A percentile compares a stretch with the other conserved stretches of the same genome.
Conservation (phyloP, 148 eudicot species). For the Euryodendron excelsum region DNA sequence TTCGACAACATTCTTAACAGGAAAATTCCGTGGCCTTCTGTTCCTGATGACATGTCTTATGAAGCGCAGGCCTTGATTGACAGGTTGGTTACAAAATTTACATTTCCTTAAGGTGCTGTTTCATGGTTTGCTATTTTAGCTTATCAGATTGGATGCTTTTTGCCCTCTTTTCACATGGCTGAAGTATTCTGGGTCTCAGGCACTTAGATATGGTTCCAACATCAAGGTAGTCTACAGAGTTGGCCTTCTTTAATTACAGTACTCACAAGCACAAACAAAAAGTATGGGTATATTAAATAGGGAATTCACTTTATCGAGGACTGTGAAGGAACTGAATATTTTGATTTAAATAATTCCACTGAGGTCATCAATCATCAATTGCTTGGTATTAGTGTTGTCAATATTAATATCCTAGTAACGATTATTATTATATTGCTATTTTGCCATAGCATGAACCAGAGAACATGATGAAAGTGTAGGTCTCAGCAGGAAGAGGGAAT, state of each 20-base stretch:
- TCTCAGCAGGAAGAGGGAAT: neutral
- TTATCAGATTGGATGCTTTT: neutral
- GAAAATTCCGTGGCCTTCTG: constrained; percentile 66
- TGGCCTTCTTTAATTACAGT: neutral
- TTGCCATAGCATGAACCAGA: neutral
- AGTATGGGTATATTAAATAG: neutral
- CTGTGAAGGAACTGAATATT: neutral
- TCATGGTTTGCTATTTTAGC: neutral
- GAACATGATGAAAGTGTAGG: neutral
- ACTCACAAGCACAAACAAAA: neutral
- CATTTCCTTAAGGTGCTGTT: neutral
- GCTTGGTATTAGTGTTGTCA: neutral
- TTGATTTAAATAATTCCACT: neutral
- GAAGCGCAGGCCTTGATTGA: constrained; percentile 63
- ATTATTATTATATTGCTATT: too few relatives aligned
- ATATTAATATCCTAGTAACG: neutral
- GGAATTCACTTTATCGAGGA: neutral
- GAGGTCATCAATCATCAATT: neutral
- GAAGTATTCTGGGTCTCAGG: neutral
- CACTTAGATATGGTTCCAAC: neutral
- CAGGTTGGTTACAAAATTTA: constrained; percentile 38
- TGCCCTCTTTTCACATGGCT: constrained; percentile 1
- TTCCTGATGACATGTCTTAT: constrained; percentile 52
- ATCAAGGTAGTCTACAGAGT: neutral
- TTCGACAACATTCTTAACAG: constrained; percentile 64